Conservation (phyloP, 83 land plant species). For the Thuja plicata region DNA sequence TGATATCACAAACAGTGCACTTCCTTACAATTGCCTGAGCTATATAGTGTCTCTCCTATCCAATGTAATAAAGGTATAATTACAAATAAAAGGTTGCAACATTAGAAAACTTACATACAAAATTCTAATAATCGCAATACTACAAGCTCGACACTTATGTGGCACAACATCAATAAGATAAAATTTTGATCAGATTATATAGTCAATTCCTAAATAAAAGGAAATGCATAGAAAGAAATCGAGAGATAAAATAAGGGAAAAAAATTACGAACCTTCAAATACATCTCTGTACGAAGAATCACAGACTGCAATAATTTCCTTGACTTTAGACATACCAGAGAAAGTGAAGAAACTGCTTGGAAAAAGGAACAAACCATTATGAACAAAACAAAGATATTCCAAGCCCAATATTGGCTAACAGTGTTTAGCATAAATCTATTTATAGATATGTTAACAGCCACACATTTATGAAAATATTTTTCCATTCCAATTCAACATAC, state of each 20-base stretch:
- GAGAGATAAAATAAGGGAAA: neutral
- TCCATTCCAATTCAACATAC: neutral
- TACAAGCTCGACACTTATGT: neutral
- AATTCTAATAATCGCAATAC: neutral
- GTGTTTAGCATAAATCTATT: neutral
- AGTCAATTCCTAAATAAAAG: neutral
- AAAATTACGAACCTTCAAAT: conserved; percentile 71
- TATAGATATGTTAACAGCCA: neutral
- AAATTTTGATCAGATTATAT: neutral
- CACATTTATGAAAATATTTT: neutral
- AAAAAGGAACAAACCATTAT: neutral
- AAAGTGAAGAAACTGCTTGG: conserved; percentile 81
- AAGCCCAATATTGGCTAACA: neutral
- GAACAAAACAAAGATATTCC: neutral
- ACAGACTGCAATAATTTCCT: conserved; percentile 94
- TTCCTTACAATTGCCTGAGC: neutral
- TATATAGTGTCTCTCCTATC: neutral
- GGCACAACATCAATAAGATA: neutral
- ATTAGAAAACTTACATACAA: neutral
- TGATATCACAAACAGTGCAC: neutral
- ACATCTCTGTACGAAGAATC: conserved; percentile 90
- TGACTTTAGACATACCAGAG: conserved; percentile 69
- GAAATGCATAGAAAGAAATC: neutral
- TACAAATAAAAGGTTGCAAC: neutral
- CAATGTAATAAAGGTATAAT: neutral